Percentiles rank a stretch among this genome's conserved stretches.
Conservation (phyloP, 2,329 filamentous ascomycete species). For the Monascus ruber region DNA sequence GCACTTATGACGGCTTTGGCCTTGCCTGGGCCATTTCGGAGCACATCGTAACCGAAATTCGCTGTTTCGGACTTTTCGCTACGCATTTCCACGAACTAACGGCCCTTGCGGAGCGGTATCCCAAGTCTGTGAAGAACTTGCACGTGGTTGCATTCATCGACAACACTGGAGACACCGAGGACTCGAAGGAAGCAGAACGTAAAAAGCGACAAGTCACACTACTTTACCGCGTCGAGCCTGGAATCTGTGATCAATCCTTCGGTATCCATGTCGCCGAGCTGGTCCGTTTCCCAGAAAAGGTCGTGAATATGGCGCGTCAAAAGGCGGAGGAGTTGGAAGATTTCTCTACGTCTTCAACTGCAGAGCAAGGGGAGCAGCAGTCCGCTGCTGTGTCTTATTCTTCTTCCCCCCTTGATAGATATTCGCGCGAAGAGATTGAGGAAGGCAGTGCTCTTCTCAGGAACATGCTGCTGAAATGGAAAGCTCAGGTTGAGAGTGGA, state of each 20-base stretch:
- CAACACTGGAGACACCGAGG: slow-evolving; percentile 38
- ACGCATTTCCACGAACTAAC: slow-evolving; percentile 98
- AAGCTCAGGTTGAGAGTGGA: slow-evolving; percentile 54
- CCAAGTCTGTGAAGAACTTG: slow-evolving; percentile 72
- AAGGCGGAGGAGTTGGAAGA: slow-evolving; percentile 98
- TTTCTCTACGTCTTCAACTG: slow-evolving; percentile 42
- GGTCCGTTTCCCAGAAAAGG: slow-evolving; percentile 91
- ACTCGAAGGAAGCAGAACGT: slow-evolving; percentile 29
- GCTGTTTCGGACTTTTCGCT: slow-evolving; percentile 87
- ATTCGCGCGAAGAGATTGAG: slow-evolving; percentile 77
- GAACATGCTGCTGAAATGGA: slow-evolving; percentile 73
- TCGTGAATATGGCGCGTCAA: slow-evolving; percentile 97
- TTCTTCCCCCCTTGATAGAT: slow-evolving; percentile 31
- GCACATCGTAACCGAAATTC: slow-evolving; percentile 90
- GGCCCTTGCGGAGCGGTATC: slow-evolving; percentile 72
- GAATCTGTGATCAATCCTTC: slow-evolving; percentile 94
- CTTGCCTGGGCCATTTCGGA: slow-evolving; percentile 99
- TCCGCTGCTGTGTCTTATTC: neutral
- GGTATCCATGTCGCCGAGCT: slow-evolving; percentile 97
- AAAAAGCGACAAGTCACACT: slow-evolving; percentile 78
- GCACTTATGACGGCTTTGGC: slow-evolving; percentile 95
- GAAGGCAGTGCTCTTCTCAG: slow-evolving; percentile 79
- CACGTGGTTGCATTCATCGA: slow-evolving; percentile 92
- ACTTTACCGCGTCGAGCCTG: slow-evolving; percentile 90
- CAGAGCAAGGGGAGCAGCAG: slow-evolving; percentile 34